Conservation (phyloP, 768 basidiomycete species). For the Symmetrospora coprosmae region DNA sequence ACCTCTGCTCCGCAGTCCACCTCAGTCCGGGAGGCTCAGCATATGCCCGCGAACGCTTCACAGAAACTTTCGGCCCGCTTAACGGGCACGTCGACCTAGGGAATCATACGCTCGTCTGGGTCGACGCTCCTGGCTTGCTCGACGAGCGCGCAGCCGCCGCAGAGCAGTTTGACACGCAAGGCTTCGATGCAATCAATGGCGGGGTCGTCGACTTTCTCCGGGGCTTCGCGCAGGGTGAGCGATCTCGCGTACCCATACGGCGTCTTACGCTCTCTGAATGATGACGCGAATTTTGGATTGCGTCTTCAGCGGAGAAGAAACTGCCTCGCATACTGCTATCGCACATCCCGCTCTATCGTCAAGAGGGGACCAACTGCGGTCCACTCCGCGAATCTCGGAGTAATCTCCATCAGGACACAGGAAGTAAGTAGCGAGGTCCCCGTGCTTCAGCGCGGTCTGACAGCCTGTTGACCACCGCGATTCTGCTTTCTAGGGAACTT, state of each 20-base stretch:
- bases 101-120: slow-evolving; percentile 56
- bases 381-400: slow-evolving; percentile 56
- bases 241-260: slow-evolving; percentile 23
- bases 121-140: slow-evolving; percentile 59
- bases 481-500: slow-evolving; percentile 41
- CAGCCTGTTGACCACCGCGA: too few relatives aligned
- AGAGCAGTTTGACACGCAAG: neutral
- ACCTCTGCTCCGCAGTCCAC: slow-evolving; percentile 2
- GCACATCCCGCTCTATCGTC: slow-evolving; percentile 76
- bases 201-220: slow-evolving; percentile 44
- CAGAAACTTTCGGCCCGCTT: slow-evolving; percentile 58
- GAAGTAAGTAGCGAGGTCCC: slow-evolving; percentile 56
- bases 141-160: slow-evolving; percentile 44
- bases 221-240: slow-evolving; percentile 41
- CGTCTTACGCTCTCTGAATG: neutral
- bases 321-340: slow-evolving; percentile 58
- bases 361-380: slow-evolving; percentile 57
- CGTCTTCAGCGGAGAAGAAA: slow-evolving; percentile 30
- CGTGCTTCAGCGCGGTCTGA: too few relatives aligned
- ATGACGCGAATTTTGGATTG: neutral
- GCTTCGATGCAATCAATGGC: neutral
- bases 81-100: slow-evolving; percentile 49
- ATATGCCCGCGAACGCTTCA: slow-evolving; percentile 48
- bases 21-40: slow-evolving; percentile 25
- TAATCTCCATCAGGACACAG: slow-evolving; percentile 56